phyloP scores from a whole-genome alignment of 169 alveolate species.

The Miamiensis avidus region DNA sequence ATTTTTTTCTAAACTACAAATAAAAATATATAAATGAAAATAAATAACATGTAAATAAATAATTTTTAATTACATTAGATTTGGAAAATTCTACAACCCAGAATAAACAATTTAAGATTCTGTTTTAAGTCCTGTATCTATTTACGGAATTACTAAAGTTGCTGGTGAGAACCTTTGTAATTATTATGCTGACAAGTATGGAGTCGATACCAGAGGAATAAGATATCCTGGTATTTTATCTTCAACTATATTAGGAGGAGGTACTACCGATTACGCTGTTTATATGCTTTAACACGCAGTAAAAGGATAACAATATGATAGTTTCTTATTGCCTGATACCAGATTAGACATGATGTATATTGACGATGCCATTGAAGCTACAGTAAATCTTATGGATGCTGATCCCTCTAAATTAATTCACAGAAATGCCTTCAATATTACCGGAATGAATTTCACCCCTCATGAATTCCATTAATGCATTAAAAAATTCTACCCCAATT shows the following conservation, averaged over 20 bases:
- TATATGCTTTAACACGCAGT: constrained; percentile 27
- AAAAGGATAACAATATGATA: constrained; percentile 15
- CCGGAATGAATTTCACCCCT: not conserved
- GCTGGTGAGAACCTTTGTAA: constrained; percentile 33
- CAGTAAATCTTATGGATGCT: constrained; percentile 35
- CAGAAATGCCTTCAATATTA: not conserved
- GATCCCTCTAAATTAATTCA: not conserved
- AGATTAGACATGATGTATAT: constrained; percentile 45
- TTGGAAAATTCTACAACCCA: not conserved
- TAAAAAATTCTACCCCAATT: not conserved
- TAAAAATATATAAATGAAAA: constrained; percentile 9
- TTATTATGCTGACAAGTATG: constrained; percentile 36
- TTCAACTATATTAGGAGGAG: constrained; percentile 34
- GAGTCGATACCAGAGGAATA: constrained; percentile 41
- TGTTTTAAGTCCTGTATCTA: constrained; percentile 28
- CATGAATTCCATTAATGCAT: not conserved
- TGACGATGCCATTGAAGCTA: constrained; percentile 45
- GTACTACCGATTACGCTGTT: constrained; percentile 49
- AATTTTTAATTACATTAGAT: not conserved
- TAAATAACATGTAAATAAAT: no score
- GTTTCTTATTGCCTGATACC: constrained; percentile 17
- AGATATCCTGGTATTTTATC: constrained; percentile 48
- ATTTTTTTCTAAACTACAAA: no score
- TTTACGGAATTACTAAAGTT: constrained; percentile 49
- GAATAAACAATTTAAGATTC: constrained; percentile 6